Conservation (phyloP, 192 early-diverging fungal genomes). For the Phlyctochytrium bullatum region DNA sequence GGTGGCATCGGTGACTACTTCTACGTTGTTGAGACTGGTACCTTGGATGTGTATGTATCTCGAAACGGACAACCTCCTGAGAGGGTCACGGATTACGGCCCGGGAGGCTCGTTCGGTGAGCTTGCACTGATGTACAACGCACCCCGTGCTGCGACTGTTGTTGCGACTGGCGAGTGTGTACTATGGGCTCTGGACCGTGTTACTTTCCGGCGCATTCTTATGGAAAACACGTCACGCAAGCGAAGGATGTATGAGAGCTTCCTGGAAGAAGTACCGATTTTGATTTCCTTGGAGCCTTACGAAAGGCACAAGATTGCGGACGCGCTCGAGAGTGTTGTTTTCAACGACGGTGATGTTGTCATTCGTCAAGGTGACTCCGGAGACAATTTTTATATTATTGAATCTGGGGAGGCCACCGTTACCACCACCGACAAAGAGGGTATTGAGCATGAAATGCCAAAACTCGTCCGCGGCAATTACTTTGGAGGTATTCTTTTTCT, state of each 20-base stretch:
- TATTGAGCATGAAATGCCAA: constrained; percentile 58
- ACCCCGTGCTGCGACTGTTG: constrained; percentile 94
- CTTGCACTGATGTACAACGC: constrained; percentile 99
- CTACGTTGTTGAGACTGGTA: constrained; percentile 95
- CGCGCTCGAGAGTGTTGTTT: constrained; percentile 90
- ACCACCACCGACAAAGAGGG: constrained; percentile 78
- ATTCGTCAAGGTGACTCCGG: constrained; percentile 92
- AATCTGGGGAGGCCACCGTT: constrained; percentile 85
- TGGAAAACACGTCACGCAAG: constrained; percentile 96
- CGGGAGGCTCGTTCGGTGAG: constrained; percentile 95
- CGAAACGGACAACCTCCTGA: constrained; percentile 58
- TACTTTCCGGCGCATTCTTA: constrained; percentile 94
- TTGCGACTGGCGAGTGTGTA: constrained; percentile 75
- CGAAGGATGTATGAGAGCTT: constrained; percentile 95
- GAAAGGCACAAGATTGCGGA: constrained; percentile 99
- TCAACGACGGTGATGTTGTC: constrained; percentile 77
- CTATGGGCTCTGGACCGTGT: constrained; percentile 98
- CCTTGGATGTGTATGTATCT: constrained; percentile 85
- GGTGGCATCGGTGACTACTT: constrained; percentile 97
- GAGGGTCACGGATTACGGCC: constrained; percentile 77
- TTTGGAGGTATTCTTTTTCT: constrained; percentile 75
- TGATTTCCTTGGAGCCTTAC: constrained; percentile 88
- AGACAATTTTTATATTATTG: constrained; percentile 93
- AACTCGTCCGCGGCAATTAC: constrained; percentile 79
- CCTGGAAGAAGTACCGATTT: constrained; percentile 86